Conservation (phyloP, 768 basidiomycete species). For the Phanerochaete sordida region DNA sequence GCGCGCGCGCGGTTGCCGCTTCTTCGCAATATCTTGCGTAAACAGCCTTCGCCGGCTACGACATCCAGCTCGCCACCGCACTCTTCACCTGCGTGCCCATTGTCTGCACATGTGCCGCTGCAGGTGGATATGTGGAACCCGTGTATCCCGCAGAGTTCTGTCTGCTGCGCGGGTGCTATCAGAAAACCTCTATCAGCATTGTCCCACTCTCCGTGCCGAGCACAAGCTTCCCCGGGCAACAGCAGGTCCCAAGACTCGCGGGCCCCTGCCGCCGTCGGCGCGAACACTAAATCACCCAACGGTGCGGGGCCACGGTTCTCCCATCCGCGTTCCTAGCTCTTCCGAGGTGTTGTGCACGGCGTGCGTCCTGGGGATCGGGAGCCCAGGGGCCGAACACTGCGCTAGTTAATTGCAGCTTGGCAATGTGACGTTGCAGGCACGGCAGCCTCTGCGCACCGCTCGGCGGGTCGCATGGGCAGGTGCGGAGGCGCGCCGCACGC, state of each 20-base stretch:
- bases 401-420: not conserved
- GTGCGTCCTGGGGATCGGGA: not conserved
- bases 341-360: slow-evolving; percentile 1
- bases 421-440: not conserved
- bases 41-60: not conserved
- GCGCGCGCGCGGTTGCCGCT: not conserved
- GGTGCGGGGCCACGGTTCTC: not conserved
- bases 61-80: not conserved
- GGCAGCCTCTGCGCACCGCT: not conserved
- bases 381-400: not conserved
- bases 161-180: slow-evolving; percentile 4
- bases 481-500: not conserved
- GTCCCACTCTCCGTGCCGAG: not conserved
- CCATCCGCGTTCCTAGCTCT: slow-evolving; percentile 3
- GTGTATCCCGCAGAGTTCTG: slow-evolving; percentile 3
- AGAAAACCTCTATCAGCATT: slow-evolving; percentile 5
- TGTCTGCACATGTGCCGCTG: not conserved
- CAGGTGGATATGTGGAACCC: slow-evolving; percentile 1
- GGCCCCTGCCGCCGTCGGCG: not conserved
- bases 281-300: not conserved
- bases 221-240: no score
- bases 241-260: not conserved
- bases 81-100: not conserved
- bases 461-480: no score
- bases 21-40: slow-evolving; percentile 1